Conservation (phyloP, 352 stramenopile genomes). For the Phytophthora europaea region DNA sequence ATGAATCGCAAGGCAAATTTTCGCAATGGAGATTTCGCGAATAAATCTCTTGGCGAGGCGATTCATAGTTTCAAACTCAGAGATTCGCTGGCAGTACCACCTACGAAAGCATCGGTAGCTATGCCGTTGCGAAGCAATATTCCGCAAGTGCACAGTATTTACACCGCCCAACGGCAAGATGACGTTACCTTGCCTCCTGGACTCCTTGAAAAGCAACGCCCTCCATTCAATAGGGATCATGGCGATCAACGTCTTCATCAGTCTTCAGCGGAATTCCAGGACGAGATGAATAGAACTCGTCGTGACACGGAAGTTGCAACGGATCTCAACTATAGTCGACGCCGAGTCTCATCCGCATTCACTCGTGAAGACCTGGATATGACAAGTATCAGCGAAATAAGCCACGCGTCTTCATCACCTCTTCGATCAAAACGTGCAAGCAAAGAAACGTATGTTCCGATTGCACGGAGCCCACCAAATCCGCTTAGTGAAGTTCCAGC, state of each 20-base stretch:
- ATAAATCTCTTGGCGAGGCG: constrained; percentile 71
- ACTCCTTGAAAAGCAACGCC: constrained; percentile 21
- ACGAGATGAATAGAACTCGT: constrained; percentile 11
- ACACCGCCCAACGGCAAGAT: constrained; percentile 27
- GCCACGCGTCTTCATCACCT: constrained; percentile 25
- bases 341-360: constrained; percentile 33
- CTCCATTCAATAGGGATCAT: constrained; percentile 3
- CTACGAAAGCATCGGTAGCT: background rate
- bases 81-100: constrained; percentile 17
- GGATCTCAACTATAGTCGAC: constrained; percentile 30
- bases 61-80: constrained; percentile 63
- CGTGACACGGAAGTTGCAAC: constrained; percentile 16
- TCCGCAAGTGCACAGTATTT: constrained; percentile 20
- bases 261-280: constrained; percentile 8
- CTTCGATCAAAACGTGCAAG: background rate
- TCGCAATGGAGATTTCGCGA: constrained; percentile 72
- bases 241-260: constrained; percentile 8
- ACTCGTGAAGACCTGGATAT: constrained; percentile 39
- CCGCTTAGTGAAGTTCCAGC: background rate
- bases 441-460: constrained; percentile 21
- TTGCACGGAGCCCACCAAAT: constrained; percentile 16
- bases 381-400: constrained; percentile 40
- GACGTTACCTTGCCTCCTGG: constrained; percentile 13
- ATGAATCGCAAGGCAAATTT: constrained; percentile 28
- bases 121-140: constrained; percentile 17